These are phyloP conservation scores for Emmonsiellopsis sp. DNA, from an alignment of 2,329 filamentous ascomycete species.

Conservation along the genomic window DNA sequence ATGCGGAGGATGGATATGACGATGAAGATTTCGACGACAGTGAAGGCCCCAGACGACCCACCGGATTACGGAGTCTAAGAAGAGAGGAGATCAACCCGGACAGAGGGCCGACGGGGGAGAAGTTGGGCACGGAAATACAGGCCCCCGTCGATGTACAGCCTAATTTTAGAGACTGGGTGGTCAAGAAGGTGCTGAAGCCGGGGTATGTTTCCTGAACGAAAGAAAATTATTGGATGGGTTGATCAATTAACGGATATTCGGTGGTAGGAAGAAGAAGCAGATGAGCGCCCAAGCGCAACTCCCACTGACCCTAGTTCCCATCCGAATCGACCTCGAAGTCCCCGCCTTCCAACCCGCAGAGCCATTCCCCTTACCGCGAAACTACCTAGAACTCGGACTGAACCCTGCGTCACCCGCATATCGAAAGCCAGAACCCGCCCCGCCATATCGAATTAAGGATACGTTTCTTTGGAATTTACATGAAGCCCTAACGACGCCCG, in stretches of 20 bases:
- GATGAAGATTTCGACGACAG: slow-evolving; percentile 55
- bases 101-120: slow-evolving; percentile 58
- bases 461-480: slow-evolving; percentile 98
- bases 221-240: not conserved
- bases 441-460: slow-evolving; percentile 82
- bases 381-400: slow-evolving; percentile 30
- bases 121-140: slow-evolving; percentile 71
- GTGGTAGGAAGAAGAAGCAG: slow-evolving; percentile 47
- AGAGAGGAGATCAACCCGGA: slow-evolving; percentile 61
- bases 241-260: not conserved
- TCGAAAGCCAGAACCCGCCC: slow-evolving; percentile 65
- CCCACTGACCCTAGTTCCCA: slow-evolving; percentile 84
- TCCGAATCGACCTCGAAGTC: slow-evolving; percentile 91
- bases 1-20: slow-evolving; percentile 91
- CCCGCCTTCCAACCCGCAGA: slow-evolving; percentile 51
- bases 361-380: slow-evolving; percentile 37
- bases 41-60: slow-evolving; percentile 61
- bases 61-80: slow-evolving; percentile 72
- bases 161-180: slow-evolving; percentile 94
- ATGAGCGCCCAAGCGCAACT: slow-evolving; percentile 60
- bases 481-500: slow-evolving; percentile 85
- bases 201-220: slow-evolving; percentile 24
- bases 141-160: slow-evolving; percentile 76
- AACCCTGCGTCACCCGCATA: slow-evolving; percentile 69
- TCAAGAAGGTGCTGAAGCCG: slow-evolving; percentile 49